Evolutionary conservation across 345 rosid species (phyloP).

Genomic region (Camelina laxa): DNA sequence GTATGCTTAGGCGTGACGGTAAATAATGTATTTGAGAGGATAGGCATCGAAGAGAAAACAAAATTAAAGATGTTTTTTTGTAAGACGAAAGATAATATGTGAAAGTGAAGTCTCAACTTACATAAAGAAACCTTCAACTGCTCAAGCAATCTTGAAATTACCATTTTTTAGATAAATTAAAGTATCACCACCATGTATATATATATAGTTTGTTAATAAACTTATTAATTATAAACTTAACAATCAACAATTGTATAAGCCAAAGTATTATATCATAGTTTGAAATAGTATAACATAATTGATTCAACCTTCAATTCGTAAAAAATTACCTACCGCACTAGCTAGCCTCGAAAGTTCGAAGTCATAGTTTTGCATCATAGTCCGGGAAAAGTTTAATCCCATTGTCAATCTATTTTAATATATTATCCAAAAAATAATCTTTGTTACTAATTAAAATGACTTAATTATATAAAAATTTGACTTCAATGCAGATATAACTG

Average conservation of each 20-base stretch:
- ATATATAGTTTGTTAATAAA: slow-evolving; percentile 3
- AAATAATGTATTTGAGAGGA: slow-evolving; percentile 33
- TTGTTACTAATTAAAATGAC: background rate
- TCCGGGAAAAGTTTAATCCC: slow-evolving; percentile 35
- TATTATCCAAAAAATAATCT: background rate
- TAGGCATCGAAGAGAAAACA: slow-evolving; percentile 16
- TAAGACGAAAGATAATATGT: slow-evolving; percentile 18
- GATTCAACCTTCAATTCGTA: background rate
- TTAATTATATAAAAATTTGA: background rate
- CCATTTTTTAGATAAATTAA: background rate
- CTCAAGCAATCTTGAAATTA: slow-evolving; percentile 15
- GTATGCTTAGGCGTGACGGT: slow-evolving; percentile 47
- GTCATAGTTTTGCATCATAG: slow-evolving; percentile 45
- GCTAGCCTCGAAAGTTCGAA: background rate
- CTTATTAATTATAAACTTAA: background rate
- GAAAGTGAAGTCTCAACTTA: slow-evolving; percentile 46
- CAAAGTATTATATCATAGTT: too few species aligned
- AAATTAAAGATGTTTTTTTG: background rate
- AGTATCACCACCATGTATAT: background rate
- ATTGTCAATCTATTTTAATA: slow-evolving; percentile 7
- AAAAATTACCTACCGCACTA: slow-evolving; percentile 46
- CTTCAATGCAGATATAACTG: slow-evolving; percentile 33
- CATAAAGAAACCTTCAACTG: slow-evolving; percentile 22
- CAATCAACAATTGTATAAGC: background rate
- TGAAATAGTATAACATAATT: background rate